These are phyloP conservation scores for Candida dubliniensis DNA, from an alignment of 1,139 yeast species.

Conservation along the genomic window DNA sequence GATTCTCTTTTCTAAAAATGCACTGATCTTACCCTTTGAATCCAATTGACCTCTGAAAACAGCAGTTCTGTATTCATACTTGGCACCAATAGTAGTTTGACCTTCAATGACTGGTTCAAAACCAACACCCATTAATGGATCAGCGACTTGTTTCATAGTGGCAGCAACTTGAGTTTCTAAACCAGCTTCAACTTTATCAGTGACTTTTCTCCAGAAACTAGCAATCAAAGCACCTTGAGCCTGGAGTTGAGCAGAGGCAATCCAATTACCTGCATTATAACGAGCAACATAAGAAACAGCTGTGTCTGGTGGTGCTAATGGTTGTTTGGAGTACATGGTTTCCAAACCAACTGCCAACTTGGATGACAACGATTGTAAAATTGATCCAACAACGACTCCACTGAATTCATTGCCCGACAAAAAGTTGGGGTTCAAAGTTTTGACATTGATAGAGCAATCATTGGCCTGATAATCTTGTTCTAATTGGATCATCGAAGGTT, in stretches of 20 bases:
- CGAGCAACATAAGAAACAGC: slow-evolving; percentile 91
- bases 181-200: slow-evolving; percentile 95
- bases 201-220: slow-evolving; percentile 91
- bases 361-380: slow-evolving; percentile 86
- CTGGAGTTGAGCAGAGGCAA: slow-evolving; percentile 90
- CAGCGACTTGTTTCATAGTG: slow-evolving; percentile 74
- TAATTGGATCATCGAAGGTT: slow-evolving; percentile 91
- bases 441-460: slow-evolving; percentile 86
- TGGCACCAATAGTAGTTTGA: slow-evolving; percentile 91
- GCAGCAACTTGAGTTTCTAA: slow-evolving; percentile 87
- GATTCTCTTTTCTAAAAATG: slow-evolving; percentile 89
- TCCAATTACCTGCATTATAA: slow-evolving; percentile 85
- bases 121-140: slow-evolving; percentile 79
- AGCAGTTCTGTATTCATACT: slow-evolving; percentile 96
- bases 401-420: slow-evolving; percentile 57
- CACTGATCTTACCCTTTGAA: slow-evolving; percentile 86
- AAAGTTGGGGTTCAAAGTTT: slow-evolving; percentile 85
- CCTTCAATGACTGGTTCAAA: slow-evolving; percentile 86
- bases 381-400: slow-evolving; percentile 90
- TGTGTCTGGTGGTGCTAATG: slow-evolving; percentile 84
- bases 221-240: slow-evolving; percentile 90
- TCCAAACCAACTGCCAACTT: slow-evolving; percentile 88
- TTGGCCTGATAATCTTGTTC: slow-evolving; percentile 94
- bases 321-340: slow-evolving; percentile 83
- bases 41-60: slow-evolving; percentile 95